Conservation (phyloP, 495 filamentous ascomycete species). For the Pseudevernia furfuracea region DNA sequence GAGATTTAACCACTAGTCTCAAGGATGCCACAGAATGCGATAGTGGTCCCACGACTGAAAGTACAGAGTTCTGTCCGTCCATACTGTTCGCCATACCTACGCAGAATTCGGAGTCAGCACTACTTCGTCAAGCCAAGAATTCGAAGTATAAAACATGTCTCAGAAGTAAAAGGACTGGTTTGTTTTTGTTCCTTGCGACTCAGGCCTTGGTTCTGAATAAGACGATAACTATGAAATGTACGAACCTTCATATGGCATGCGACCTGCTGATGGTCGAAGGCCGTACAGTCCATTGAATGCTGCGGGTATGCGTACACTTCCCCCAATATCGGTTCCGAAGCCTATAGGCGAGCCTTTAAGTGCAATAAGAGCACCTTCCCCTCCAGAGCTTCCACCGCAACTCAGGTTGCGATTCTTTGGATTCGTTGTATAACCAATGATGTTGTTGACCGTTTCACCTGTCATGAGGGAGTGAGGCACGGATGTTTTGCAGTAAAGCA, state of each 20-base stretch:
- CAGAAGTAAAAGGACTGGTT: no score
- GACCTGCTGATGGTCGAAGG: conserved; percentile 38
- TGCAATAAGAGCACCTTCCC: conserved; percentile 53
- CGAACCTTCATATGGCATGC: conserved; percentile 40
- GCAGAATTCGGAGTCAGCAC: neutral
- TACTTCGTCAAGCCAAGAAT: neutral
- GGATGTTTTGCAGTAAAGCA: conserved; percentile 60
- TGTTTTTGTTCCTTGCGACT: no score
- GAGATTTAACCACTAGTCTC: conserved; percentile 45
- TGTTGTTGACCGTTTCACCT: conserved; percentile 49
- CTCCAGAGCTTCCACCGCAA: conserved; percentile 56
- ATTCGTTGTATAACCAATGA: conserved; percentile 60
- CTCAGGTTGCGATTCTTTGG: conserved; percentile 48
- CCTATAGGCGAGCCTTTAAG: conserved; percentile 49
- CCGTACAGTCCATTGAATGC: conserved; percentile 58
- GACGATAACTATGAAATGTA: no score
- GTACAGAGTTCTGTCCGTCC: conserved; percentile 51
- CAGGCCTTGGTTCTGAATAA: no score
- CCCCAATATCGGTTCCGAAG: conserved; percentile 66
- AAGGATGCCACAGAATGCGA: conserved; percentile 43
- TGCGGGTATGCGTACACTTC: conserved; percentile 59
- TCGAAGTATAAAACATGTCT: neutral
- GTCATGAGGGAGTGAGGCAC: conserved; percentile 56
- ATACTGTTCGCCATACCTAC: conserved; percentile 45
- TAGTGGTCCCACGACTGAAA: conserved; percentile 53